phyloP scores from a whole-genome alignment of 768 basidiomycete genomes.

The Mycena olivaceomarginata region DNA sequence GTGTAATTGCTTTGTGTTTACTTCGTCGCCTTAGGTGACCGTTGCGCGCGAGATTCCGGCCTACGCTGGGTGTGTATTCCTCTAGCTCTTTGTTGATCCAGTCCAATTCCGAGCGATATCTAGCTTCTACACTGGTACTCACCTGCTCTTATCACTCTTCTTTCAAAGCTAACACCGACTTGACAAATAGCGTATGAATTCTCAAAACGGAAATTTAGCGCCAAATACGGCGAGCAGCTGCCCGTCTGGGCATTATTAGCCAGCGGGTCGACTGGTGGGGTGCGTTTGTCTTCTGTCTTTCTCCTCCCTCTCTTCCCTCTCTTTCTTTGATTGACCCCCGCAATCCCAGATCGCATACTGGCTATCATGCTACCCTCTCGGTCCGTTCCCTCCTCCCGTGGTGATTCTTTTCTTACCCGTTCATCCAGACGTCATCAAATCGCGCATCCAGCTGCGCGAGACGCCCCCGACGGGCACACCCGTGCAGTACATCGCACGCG shows the following conservation, averaged over 20 bases:
- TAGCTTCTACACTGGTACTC: conserved; percentile 82
- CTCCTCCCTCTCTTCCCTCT: conserved; percentile 4
- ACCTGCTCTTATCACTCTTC: neutral
- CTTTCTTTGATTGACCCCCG: conserved; percentile 12
- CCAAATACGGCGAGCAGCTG: conserved; percentile 74
- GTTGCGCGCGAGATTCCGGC: conserved; percentile 96
- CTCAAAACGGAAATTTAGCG: conserved; percentile 85
- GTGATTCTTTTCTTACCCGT: neutral
- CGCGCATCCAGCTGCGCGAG: conserved; percentile 87
- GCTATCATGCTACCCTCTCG: conserved; percentile 94
- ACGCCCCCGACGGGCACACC: conserved; percentile 86
- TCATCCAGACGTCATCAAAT: conserved; percentile 89
- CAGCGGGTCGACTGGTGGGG: conserved; percentile 90
- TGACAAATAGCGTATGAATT: conserved; percentile 85
- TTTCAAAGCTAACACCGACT: neutral
- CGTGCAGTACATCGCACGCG: conserved; percentile 84
- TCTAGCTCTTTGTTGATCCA: neutral
- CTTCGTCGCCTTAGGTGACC: conserved; percentile 76
- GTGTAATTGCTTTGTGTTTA: neutral
- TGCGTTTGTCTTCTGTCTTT: conserved; percentile 60
- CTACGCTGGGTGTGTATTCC: conserved; percentile 84
- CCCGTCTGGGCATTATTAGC: conserved; percentile 92
- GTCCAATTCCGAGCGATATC: neutral
- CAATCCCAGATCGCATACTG: conserved; percentile 86
- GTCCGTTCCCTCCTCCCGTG: conserved; percentile 55